These are phyloP conservation scores for Boletus rufocinnamomeus DNA, from an alignment of 768 basidiomycete genomes.

Conservation along the genomic window DNA sequence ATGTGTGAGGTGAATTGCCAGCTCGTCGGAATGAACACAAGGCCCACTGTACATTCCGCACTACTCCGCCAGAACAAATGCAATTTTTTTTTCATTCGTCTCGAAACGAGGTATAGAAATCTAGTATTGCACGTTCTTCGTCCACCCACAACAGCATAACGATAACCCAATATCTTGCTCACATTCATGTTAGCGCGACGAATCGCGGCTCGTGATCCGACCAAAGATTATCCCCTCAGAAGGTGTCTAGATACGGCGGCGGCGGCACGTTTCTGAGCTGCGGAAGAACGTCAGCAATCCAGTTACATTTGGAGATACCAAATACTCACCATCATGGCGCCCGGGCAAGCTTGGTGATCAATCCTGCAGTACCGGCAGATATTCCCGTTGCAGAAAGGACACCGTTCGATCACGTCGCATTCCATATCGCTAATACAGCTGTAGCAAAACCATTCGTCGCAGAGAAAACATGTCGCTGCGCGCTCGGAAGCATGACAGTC, in stretches of 20 bases:
- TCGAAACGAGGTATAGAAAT: background rate
- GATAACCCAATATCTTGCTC: background rate
- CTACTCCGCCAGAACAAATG: background rate
- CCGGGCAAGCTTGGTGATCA: background rate
- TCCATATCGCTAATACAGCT: background rate
- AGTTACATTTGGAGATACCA: background rate
- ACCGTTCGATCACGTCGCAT: background rate
- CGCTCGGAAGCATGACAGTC: background rate
- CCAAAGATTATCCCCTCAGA: background rate
- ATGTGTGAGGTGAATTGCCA: background rate
- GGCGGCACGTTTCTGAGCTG: background rate
- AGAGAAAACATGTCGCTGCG: constrained; percentile 1
- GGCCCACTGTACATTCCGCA: background rate
- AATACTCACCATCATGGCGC: background rate
- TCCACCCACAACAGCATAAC: background rate
- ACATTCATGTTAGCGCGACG: background rate
- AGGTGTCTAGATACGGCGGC: background rate
- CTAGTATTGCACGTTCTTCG: background rate
- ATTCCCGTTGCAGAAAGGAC: background rate
- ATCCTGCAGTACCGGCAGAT: background rate
- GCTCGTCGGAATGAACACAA: background rate
- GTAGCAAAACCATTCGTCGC: constrained; percentile 6
- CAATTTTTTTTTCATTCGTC: background rate
- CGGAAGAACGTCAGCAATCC: background rate
- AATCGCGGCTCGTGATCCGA: background rate